phyloP scores from a whole-genome alignment of 2,329 filamentous ascomycete genomes.

The Epichloe gansuensis region DNA sequence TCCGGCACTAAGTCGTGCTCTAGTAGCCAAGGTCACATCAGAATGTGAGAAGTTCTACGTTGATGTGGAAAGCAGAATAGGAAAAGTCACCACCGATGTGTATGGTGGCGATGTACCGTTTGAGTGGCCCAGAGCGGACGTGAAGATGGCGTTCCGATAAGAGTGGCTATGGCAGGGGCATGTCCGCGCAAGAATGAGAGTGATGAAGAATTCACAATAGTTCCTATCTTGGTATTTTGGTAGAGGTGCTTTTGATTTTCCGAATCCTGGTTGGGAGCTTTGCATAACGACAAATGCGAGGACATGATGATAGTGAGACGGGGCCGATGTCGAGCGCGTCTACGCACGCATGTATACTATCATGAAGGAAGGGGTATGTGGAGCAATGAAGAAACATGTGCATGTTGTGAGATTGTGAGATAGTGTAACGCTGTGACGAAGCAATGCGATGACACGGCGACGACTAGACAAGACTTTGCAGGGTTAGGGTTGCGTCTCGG shows the following conservation, averaged over 20 bases:
- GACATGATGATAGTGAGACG: neutral
- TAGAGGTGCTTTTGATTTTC: neutral
- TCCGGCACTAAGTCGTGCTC: conserved; percentile 45
- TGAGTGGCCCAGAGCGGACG: conserved; percentile 54
- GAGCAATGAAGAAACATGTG: neutral
- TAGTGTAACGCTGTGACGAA: neutral
- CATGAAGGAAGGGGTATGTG: neutral
- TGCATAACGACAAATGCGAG: conserved; percentile 1
- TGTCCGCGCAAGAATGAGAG: neutral
- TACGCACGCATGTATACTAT: conserved; percentile 5
- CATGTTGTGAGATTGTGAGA: neutral
- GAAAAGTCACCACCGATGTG: conserved; percentile 46
- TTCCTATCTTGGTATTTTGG: neutral
- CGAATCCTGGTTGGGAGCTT: conserved; percentile 1
- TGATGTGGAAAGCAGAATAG: conserved; percentile 48
- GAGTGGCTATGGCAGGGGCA: neutral
- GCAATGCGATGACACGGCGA: neutral
- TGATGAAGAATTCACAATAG: neutral
- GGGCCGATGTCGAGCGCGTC: neutral
- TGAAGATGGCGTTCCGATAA: conserved; percentile 43
- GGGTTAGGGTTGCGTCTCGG: conserved; percentile 1
- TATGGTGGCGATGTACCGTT: conserved; percentile 53
- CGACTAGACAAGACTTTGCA: neutral
- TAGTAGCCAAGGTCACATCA: conserved; percentile 45
- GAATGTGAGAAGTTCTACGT: conserved; percentile 53